phyloP scores from a whole-genome alignment of 1,139 yeast genomes.

The Kluyveromyces sp. region DNA sequence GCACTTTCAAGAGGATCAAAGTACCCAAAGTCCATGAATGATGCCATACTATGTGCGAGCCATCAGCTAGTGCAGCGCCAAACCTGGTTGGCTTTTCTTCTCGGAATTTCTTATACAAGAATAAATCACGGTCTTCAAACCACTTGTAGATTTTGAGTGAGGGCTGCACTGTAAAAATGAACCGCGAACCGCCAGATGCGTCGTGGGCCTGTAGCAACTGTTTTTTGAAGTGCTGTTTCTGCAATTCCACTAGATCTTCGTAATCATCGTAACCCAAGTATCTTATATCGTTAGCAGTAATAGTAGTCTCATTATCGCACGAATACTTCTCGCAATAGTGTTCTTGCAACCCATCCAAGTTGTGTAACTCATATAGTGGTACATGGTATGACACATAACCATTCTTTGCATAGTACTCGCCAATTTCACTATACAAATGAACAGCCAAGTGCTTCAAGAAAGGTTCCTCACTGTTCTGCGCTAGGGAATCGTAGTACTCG shows the following conservation, averaged over 20 bases:
- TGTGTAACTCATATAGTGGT: constrained; percentile 31
- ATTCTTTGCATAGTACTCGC: constrained; percentile 51
- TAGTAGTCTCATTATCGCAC: background rate
- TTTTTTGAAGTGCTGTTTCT: constrained; percentile 23
- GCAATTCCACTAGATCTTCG: constrained; percentile 29
- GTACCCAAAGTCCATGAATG: constrained; percentile 37
- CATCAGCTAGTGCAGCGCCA: constrained; percentile 29
- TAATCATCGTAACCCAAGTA: constrained; percentile 31
- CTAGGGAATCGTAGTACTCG: constrained; percentile 35
- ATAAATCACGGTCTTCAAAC: constrained; percentile 38
- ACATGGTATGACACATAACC: constrained; percentile 52
- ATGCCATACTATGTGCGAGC: constrained; percentile 39
- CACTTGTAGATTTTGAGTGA: constrained; percentile 34
- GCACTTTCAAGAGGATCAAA: constrained; percentile 29
- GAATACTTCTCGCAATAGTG: constrained; percentile 14
- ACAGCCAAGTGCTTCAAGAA: constrained; percentile 35
- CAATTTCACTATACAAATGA: constrained; percentile 64
- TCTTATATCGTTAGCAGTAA: constrained; percentile 16
- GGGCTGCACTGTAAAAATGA: constrained; percentile 33
- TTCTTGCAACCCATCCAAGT: constrained; percentile 15
- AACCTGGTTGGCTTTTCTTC: constrained; percentile 17
- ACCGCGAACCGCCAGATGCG: constrained; percentile 11
- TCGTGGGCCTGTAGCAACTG: constrained; percentile 27
- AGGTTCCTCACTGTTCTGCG: constrained; percentile 26
- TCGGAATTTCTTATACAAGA: constrained; percentile 23